Evolutionary conservation across 768 basidiomycete genomes (phyloP), one percentile per base, ranked within the genome.

Genomic region (Cystofilobasidium capitatum): DNA sequence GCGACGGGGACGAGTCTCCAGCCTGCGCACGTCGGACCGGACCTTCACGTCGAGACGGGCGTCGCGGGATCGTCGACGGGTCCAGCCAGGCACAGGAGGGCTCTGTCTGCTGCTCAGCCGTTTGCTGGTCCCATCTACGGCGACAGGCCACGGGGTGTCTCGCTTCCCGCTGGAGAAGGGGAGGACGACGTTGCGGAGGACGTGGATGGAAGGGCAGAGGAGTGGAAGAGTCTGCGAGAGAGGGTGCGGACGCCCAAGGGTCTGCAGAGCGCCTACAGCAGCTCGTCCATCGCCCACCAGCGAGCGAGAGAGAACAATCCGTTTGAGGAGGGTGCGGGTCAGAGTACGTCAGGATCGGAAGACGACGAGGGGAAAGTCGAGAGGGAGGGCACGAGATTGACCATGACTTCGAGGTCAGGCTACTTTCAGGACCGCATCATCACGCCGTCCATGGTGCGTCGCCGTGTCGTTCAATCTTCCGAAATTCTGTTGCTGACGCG

Each of bases 341-440:
- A 24, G 61, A 67, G 44, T 39, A 42, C 40, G 55, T 51, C 39
- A 44, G 6, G 42, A 17, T 51, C 33, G 33, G 57, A 47, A 35
- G 60, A 54, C 20, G 40, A 59, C 26, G 35, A 47, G n/a, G 73
- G 62, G 57, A 71, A 72, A 54, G 40, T 75, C 3, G 29, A 4
- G 29, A 31, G 33, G 31, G 14, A 16, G 29, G 91, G 91, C 16
- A 93, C 90, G 14, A 79, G 89, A 55, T 78, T 97, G 74, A 91
- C 92, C 0, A 97, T 97, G 92, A 93, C 92, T 7, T 93, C 90
- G 74, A 83, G 92, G 36, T 88, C 88, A 22, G 90, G 91, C 2
- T 92, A 88, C 77, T 92, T 93, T 80, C 90, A 92, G 76, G 92
- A 97, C 73, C 81, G 91, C 61, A 88, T 97, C 73, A 84, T 99